Conservation (phyloP, 768 basidiomycete species). For the Trametes gibbosa region DNA sequence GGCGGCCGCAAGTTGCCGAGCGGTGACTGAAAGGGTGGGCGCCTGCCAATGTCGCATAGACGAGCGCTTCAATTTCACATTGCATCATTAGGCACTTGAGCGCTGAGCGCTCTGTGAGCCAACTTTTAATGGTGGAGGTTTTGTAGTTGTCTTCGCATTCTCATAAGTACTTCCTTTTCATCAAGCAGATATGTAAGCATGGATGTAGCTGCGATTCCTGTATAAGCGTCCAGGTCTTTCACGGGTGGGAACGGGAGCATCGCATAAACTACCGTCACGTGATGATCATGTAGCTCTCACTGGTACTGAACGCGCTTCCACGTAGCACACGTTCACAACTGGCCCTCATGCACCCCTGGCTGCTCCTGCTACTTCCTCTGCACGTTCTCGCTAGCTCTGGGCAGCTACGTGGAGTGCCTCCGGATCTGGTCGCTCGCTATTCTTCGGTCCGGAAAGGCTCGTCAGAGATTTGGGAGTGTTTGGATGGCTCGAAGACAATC, state of each 20-base stretch:
- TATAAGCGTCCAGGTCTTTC: too few relatives aligned
- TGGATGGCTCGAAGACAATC: constrained; percentile 78
- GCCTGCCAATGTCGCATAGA: background rate
- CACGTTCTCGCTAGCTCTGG: constrained; percentile 29
- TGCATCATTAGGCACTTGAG: too few relatives aligned
- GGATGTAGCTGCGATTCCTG: too few relatives aligned
- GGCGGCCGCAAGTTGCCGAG: constrained; percentile 19
- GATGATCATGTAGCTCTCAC: constrained; percentile 1
- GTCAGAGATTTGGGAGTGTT: constrained; percentile 60
- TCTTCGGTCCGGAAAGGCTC: constrained; percentile 45
- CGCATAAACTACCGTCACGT: constrained; percentile 5
- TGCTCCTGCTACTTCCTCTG: constrained; percentile 24
- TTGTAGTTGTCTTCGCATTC: too few relatives aligned
- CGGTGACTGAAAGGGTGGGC: constrained; percentile 10
- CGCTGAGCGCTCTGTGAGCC: too few relatives aligned
- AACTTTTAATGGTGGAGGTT: too few relatives aligned
- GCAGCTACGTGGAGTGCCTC: constrained; percentile 58
- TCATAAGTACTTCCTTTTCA: background rate
- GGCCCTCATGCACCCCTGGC: constrained; percentile 27
- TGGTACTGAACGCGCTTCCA: constrained; percentile 18
- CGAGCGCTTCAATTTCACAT: background rate
- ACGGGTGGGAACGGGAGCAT: too few relatives aligned
- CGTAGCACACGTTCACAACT: constrained; percentile 14
- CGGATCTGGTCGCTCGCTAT: constrained; percentile 55
- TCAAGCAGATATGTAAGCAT: too few relatives aligned